phyloP scores from a whole-genome alignment of 257 asterid species.

The Primulina tabacum region DNA sequence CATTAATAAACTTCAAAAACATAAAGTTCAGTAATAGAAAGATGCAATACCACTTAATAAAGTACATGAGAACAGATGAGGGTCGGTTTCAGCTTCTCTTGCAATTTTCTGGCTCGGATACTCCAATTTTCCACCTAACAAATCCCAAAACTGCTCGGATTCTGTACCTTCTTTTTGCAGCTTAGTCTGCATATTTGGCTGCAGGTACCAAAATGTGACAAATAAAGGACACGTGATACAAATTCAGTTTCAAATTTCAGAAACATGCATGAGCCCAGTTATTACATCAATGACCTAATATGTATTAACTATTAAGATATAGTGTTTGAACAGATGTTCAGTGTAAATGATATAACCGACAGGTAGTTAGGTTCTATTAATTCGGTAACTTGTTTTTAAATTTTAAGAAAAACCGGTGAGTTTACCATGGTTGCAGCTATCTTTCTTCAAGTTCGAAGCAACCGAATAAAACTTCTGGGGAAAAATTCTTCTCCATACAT shows the following conservation, averaged over 20 bases:
- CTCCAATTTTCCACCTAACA: slow-evolving; percentile 67
- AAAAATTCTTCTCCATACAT: not conserved
- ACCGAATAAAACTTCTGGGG: not conserved
- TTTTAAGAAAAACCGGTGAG: too few species aligned
- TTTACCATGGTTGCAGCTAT: not conserved
- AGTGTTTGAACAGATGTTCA: slow-evolving; percentile 2
- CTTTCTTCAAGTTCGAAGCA: not conserved
- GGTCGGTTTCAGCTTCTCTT: slow-evolving; percentile 56
- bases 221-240: slow-evolving; percentile 21
- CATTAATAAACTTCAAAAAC: not conserved
- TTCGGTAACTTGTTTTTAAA: too few species aligned
- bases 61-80: slow-evolving; percentile 63
- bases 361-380: too few species aligned
- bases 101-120: slow-evolving; percentile 51
- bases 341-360: too few species aligned
- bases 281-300: slow-evolving; percentile 9
- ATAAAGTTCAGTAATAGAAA: slow-evolving; percentile 13
- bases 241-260: slow-evolving; percentile 5
- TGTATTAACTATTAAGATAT: slow-evolving; percentile 15
- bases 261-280: slow-evolving; percentile 10
- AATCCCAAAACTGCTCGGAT: slow-evolving; percentile 69
- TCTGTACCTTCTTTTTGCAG: slow-evolving; percentile 81
- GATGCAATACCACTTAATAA: slow-evolving; percentile 39
- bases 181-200: slow-evolving; percentile 70
- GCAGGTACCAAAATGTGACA: slow-evolving; percentile 25